These are phyloP conservation scores for Aureobasidium vineae DNA, from an alignment of 2,329 filamentous ascomycete genomes.

Conservation along the genomic window DNA sequence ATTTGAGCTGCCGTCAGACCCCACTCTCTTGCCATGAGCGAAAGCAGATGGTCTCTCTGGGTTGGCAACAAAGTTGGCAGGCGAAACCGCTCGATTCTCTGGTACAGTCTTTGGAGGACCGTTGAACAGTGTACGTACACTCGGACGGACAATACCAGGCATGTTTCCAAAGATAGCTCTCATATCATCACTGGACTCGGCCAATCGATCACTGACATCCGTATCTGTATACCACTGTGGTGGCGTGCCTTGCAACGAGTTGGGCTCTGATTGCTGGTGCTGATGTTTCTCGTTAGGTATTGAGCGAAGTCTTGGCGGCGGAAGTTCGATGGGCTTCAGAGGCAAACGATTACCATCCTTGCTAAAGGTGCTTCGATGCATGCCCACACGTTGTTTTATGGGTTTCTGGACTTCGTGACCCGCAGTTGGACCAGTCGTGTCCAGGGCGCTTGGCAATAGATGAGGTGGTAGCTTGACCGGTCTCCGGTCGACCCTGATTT, in stretches of 20 bases:
- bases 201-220: conserved; percentile 34
- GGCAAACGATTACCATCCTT: conserved; percentile 23
- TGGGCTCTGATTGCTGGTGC: neutral
- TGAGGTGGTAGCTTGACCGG: conserved; percentile 72
- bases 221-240: conserved; percentile 31
- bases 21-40: conserved; percentile 1
- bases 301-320: conserved; percentile 14
- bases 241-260: neutral
- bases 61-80: conserved; percentile 30
- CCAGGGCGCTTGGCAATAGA: conserved; percentile 55
- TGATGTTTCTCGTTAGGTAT: neutral
- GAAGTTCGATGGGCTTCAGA: conserved; percentile 11
- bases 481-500: conserved; percentile 79
- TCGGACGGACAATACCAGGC: conserved; percentile 28
- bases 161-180: conserved; percentile 34
- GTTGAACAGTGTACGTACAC: conserved; percentile 21
- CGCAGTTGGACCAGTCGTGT: neutral
- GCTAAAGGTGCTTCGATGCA: conserved; percentile 25
- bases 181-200: conserved; percentile 29
- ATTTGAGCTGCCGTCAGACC: conserved; percentile 11
- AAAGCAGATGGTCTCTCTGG: neutral
- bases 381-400: neutral
- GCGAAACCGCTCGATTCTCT: conserved; percentile 39
- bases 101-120: conserved; percentile 38
- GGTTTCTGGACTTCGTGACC: neutral